A percentile compares a stretch with the other conserved stretches of the same genome.
These are phyloP conservation scores for Pleurotus tuber-regium DNA, from an alignment of 768 basidiomycete species.

Conservation along the genomic window DNA sequence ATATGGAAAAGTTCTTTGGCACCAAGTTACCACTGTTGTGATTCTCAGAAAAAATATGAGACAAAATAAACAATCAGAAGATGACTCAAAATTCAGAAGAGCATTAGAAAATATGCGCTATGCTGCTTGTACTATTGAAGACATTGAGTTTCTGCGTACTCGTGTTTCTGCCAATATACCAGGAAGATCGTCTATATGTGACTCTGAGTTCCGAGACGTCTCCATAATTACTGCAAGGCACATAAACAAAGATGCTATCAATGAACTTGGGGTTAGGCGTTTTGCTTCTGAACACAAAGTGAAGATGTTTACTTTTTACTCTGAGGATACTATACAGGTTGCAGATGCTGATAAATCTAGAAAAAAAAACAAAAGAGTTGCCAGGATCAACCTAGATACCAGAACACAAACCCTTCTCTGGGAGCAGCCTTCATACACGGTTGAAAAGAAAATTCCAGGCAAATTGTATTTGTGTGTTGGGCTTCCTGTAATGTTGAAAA, in stretches of 20 bases:
- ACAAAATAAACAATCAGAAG: slow-evolving; percentile 14
- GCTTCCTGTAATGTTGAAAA: slow-evolving; percentile 29
- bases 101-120: slow-evolving; percentile 26
- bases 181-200: not conserved
- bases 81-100: slow-evolving; percentile 16
- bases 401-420: not conserved
- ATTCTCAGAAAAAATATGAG: slow-evolving; percentile 32
- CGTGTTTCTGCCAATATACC: slow-evolving; percentile 2
- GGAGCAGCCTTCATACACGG: not conserved
- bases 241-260: slow-evolving; percentile 28
- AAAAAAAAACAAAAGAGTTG: not conserved
- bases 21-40: slow-evolving; percentile 27
- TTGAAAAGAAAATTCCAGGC: slow-evolving; percentile 20
- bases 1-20: slow-evolving; percentile 27
- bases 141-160: slow-evolving; percentile 20
- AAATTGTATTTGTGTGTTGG: slow-evolving; percentile 28
- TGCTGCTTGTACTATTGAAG: slow-evolving; percentile 18
- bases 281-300: slow-evolving; percentile 30
- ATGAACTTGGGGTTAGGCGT: slow-evolving; percentile 19
- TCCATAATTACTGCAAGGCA: slow-evolving; percentile 31
- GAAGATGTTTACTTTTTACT: slow-evolving; percentile 25
- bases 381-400: not conserved
- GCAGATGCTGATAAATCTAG: not conserved
- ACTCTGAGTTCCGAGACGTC: slow-evolving; percentile 23
- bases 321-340: slow-evolving; percentile 17